phyloP scores from a whole-genome alignment of 2,329 filamentous ascomycete genomes.

The Alternaria sp. region DNA sequence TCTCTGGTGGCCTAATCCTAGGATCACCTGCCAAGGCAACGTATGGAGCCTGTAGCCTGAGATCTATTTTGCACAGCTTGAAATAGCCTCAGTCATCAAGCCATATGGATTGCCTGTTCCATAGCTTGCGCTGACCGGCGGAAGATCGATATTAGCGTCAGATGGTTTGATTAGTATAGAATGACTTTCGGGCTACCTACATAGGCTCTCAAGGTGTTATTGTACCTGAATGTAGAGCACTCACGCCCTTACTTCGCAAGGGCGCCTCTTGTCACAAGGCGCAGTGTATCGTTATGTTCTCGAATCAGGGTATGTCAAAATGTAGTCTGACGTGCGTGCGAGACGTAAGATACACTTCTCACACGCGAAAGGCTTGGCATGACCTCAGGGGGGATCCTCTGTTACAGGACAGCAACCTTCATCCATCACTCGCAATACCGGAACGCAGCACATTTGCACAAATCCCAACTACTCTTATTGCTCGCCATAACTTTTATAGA shows the following conservation, averaged over 20 bases:
- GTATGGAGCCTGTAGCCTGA: neutral
- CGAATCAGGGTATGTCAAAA: neutral
- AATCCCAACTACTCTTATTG: neutral
- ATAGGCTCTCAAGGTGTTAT: neutral
- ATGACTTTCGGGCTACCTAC: neutral
- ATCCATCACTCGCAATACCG: neutral
- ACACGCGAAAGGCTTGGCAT: constrained; percentile 1
- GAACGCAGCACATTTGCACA: neutral
- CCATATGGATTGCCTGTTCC: neutral
- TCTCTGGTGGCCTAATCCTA: neutral
- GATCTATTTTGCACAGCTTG: neutral
- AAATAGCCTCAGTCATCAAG: neutral
- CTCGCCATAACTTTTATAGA: neutral
- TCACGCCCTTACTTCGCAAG: neutral
- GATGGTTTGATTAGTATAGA: neutral
- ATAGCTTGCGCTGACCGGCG: neutral
- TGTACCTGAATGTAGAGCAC: neutral
- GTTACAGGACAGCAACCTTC: neutral
- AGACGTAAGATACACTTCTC: neutral
- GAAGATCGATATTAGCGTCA: neutral
- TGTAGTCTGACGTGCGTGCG: neutral
- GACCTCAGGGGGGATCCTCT: neutral
- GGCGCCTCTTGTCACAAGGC: neutral
- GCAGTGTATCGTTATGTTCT: neutral
- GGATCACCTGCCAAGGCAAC: neutral